Base-by-base conservation (phyloP, 768 basidiomycete genomes). In the Pulveroboletus frians region DNA sequence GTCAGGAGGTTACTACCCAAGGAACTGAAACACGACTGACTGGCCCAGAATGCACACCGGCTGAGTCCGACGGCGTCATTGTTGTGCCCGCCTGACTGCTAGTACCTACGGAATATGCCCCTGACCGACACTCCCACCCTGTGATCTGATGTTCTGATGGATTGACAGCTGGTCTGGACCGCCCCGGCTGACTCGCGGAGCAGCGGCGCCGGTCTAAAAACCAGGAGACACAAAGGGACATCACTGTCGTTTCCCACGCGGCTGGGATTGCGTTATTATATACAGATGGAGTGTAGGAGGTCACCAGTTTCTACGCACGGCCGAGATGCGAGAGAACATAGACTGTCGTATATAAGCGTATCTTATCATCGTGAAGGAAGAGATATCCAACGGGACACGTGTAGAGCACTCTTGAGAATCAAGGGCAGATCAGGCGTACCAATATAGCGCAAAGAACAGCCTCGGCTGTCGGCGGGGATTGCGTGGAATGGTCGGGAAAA, bases 311-410 rank as follows among this genome's bases (percentile, higher is more conserved):
- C 10, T 49, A 39, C 20, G 50, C 17, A 18, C 2, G 11, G 18
- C 35, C 26, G 37, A 43, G 17, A 3, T 26, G 39, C 17, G 26
- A 17, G 15, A 23, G 37, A 49, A 14, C 26, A 14, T 41, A 53
- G 58, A 34, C 30, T 50, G 48, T 53, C 8, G 13, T 50, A 35
- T 26, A 6, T 49, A 18, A 36, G 32, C 20, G 38, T 29, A 45
- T 41, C 20, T 27, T 11, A 39, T 36, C 11, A 13, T 46, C 30
- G n/a, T 29, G 34, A 27, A 8, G 18, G 18, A 17, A 36, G 2
- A n/a, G 4, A 4, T 15, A 20, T 17, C 20, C 32, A 29, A 37
- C 6, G 13, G 31, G 30, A 37, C 32, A 27, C 13, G 2, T n/a
- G 30, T 26, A 15, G 27, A 9, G 3, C 7, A 15, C 29, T 15